phyloP scores from a whole-genome alignment of 441 rosid genomes.

The Jatropha podagrica region DNA sequence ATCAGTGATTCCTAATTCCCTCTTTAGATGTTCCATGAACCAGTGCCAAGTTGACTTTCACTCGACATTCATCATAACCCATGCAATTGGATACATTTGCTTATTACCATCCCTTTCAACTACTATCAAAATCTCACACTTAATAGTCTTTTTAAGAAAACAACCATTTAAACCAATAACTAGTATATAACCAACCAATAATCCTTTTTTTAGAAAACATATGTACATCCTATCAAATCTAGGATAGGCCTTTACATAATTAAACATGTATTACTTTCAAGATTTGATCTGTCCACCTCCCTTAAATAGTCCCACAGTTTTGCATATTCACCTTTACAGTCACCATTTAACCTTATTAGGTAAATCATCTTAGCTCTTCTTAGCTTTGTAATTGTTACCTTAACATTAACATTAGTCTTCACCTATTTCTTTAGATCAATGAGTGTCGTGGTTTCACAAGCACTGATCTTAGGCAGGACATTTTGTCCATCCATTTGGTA shows the following conservation, averaged over 20 bases:
- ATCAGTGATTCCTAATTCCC: too few species aligned
- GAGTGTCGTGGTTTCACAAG: neutral
- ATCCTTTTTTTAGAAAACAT: neutral
- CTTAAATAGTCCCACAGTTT: neutral
- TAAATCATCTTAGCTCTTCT: neutral
- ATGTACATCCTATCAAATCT: neutral
- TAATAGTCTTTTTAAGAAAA: neutral
- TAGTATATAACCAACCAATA: neutral
- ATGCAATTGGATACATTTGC: neutral
- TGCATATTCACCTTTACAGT: neutral
- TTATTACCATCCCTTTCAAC: neutral
- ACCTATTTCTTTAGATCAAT: neutral
- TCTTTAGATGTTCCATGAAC: too few species aligned
- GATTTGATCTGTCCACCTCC: neutral
- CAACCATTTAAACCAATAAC: neutral
- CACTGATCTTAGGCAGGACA: neutral
- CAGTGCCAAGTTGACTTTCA: too few species aligned
- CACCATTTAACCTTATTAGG: neutral
- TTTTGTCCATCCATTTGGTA: neutral
- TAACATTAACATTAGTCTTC: neutral
- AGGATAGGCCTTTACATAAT: neutral
- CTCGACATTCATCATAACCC: too few species aligned
- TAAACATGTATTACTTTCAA: neutral
- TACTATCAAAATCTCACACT: neutral
- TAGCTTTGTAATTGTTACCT: neutral